Percentiles rank a stretch among this genome's conserved stretches.
Conservation (phyloP, 148 eudicot species). For the Rhododendron vialii region DNA sequence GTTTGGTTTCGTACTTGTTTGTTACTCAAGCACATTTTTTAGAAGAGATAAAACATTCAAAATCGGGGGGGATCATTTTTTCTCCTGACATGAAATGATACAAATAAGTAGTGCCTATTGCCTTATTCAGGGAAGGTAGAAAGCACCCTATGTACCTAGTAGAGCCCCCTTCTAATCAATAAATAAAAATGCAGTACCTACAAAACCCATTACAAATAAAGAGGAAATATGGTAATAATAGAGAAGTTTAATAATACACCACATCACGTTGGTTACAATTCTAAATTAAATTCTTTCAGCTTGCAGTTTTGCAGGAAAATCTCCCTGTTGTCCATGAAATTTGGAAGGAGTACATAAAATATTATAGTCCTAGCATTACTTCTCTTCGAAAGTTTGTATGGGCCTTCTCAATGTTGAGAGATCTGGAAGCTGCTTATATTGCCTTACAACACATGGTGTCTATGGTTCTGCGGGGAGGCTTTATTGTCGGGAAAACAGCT, state of each 20-base stretch:
- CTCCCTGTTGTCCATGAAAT: conserved; percentile 64
- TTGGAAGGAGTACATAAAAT: conserved; percentile 62
- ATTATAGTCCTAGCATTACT: conserved; percentile 42
- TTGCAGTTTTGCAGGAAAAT: conserved; percentile 86
- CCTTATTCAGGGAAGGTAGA: neutral
- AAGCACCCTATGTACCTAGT: neutral
- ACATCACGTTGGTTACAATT: neutral
- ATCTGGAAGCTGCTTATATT: conserved; percentile 56
- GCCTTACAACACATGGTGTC: conserved; percentile 69
- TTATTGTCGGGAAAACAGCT: conserved; percentile 22
- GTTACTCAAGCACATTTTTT: neutral
- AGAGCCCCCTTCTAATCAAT: neutral
- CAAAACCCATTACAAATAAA: neutral
- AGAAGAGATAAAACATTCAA: neutral
- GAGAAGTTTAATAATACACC: neutral
- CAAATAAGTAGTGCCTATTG: neutral
- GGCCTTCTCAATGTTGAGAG: conserved; percentile 64
- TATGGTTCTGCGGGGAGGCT: conserved; percentile 37
- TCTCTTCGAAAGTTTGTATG: conserved; percentile 57
- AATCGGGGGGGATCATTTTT: neutral
- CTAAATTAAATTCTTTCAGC: conserved; percentile 53
- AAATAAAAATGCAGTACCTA: too few species aligned
- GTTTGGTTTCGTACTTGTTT: neutral
- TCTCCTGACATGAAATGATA: neutral
- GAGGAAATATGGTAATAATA: neutral